Base-by-base conservation (phyloP, 805 yeast genomes). In the Saccharomycopsis javanensis region DNA sequence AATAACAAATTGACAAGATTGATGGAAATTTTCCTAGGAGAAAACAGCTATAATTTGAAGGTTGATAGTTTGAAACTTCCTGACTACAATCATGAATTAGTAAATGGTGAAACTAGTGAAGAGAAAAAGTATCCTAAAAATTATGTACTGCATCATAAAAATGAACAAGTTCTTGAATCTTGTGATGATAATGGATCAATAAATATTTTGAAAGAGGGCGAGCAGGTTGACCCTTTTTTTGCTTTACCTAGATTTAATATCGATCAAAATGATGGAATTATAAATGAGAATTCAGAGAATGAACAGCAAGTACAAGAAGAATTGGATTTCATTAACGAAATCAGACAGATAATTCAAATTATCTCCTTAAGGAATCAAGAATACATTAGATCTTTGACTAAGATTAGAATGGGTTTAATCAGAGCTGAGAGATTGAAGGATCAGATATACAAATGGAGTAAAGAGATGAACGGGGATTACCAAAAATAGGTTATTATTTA, bases 301-400 rank as follows among this genome's bases (percentile, higher is more conserved):
- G 48, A 42, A 20, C 25, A 8, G 6, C 28, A 20, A 20, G 13
- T 42, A 5, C 48, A 42, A 20, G 48, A 42, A 42, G 66, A 72
- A 2, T 71, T 74, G 0, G 85, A 79, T 42, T 78, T 76, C 34
- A 86, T 88, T 4, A 87, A 83, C 62, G 86, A 83, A 53, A 75
- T 87, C 0, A 73, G 92, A 61, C 91, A 86, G 64, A 76, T 82
- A 68, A 82, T 80, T 55, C 96, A 79, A 74, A 89, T 85, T 50
- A 85, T 86, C 0, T 74, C 89, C 50, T 96, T 91, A 69, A 81
- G 92, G 60, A 80, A 83, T 58, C 90, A 88, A 66, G 98, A 94
- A 69, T 92, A 85, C 67, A 84, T 90, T 54, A 78, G 92, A 64
- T 86, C 90, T 60, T 72, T 94, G 65, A 75, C 81, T n/a, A 79